Evolutionary conservation across 1,284 basidiomycete genomes (phyloP), one percentile per base, ranked within the genome.

Genomic region (Phlebopus sp.): DNA sequence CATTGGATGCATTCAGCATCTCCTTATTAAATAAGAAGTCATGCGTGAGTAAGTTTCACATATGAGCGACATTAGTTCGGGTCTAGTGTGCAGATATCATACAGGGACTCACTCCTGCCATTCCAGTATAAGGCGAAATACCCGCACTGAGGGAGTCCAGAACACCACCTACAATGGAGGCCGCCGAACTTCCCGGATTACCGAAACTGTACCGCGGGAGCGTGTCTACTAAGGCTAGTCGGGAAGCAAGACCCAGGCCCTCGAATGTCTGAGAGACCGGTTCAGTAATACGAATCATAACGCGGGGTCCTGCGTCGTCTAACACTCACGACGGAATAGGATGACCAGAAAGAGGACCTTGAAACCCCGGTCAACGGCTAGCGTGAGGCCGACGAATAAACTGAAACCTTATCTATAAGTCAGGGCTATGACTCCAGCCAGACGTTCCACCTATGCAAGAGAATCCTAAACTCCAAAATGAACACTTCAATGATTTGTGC

Each of bases 381-480:
- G 82, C 0, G 96, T 98, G 19, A 99, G 72, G 1, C 96, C 96
- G 57, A 99, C 93, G 56, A 99, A 79, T 36, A 97, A 64, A 60
- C 84, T 84, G 38, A 18, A 13, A 35, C 8, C 21, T 19, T 15
- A n/a, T n/a, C n/a, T n/a, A 62, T 14, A 54, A 32, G 1, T 27
- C 17, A 11, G 25, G 2, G 13, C 17, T 14, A 3, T 13, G 6
- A 4, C 0, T 15, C 18, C 29, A n/a, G 34, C 31, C 31, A 11
- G 41, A n/a, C 25, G 39, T 3, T 59, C 43, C 37, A 75, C 79
- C 81, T 88, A 64, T 97, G 94, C 52, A 99, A 74, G 11, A 95
- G 71, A 40, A 98, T 91, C 59, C 96, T 96, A 59, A 98, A 96
- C 65, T 90, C 92, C 50, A 96, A 75, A 53, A 95, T 92, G 37